Percentiles rank a stretch among this genome's conserved stretches.
phyloP scores from a whole-genome alignment of 1,139 yeast genomes.

The Geotrichum cucujoidarum region DNA sequence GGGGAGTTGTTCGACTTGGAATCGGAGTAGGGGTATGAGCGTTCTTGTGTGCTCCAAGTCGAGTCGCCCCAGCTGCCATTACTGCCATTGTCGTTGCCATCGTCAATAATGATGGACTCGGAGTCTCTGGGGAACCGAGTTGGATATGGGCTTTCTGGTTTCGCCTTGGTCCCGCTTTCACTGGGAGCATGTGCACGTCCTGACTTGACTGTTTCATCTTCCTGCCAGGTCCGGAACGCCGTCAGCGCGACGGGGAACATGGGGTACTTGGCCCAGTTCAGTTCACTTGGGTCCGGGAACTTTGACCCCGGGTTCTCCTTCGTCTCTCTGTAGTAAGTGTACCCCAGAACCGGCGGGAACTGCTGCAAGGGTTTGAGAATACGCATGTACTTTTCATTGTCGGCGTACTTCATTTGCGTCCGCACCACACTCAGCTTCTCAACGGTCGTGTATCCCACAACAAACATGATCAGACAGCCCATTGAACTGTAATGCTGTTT shows the following conservation, averaged over 20 bases:
- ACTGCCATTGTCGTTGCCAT: too few species aligned
- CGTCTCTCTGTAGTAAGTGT: constrained; percentile 17
- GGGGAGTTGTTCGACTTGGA: too few species aligned
- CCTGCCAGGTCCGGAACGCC: constrained; percentile 2
- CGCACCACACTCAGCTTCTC: constrained; percentile 4
- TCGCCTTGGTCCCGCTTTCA: too few species aligned
- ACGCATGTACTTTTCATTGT: constrained; percentile 4
- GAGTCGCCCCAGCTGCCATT: too few species aligned
- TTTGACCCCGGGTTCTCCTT: constrained; percentile 11
- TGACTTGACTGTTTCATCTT: constrained; percentile 4
- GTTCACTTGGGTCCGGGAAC: constrained; percentile 17
- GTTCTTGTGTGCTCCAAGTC: too few species aligned
- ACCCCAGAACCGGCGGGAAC: constrained; percentile 18
- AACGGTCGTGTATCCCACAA: constrained; percentile 9
- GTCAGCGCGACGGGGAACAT: constrained; percentile 17
- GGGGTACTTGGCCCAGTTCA: constrained; percentile 18
- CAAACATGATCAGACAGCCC: constrained; percentile 6
- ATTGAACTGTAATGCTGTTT: constrained; percentile 11
- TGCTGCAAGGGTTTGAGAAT: constrained; percentile 7
- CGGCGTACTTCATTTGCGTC: constrained; percentile 4
- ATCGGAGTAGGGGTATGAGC: too few species aligned
- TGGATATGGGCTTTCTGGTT: too few species aligned
- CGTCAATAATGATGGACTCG: too few species aligned
- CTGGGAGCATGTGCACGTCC: neutral
- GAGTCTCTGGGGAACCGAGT: too few species aligned